Percentiles rank a stretch among this genome's conserved stretches.
Evolutionary conservation across 345 rosid species (phyloP).

Genomic region (Melaleuca alternifolia): DNA sequence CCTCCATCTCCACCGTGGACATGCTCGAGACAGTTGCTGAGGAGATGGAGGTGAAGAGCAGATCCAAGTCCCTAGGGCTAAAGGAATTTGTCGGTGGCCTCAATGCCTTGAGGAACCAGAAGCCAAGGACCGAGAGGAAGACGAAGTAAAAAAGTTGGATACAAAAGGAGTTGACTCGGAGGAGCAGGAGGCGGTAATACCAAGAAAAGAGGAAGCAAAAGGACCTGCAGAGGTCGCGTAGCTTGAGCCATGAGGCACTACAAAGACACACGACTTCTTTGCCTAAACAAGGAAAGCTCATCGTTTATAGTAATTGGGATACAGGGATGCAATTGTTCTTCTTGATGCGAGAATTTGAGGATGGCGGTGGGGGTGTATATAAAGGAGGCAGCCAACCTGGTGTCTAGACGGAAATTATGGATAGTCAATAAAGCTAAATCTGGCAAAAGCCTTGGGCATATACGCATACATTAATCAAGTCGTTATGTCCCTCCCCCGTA

Average conservation of each 20-base stretch:
- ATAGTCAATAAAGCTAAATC: not conserved
- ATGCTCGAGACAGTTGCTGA: constrained; percentile 60
- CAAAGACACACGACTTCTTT: not conserved
- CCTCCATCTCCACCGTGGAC: constrained; percentile 76
- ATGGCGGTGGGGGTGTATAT: not conserved
- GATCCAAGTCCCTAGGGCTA: constrained; percentile 28
- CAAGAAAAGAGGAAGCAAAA: not conserved
- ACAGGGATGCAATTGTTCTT: not conserved
- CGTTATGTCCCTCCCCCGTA: not conserved
- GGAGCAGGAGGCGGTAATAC: not conserved
- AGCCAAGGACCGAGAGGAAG: constrained; percentile 20
- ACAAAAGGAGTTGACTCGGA: constrained; percentile 16
- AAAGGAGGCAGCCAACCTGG: not conserved
- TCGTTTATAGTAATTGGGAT: not conserved
- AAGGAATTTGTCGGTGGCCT: constrained; percentile 23
- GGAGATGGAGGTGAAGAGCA: constrained; percentile 65
- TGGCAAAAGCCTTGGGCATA: not conserved
- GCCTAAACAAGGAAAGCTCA: not conserved
- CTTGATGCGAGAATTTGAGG: not conserved
- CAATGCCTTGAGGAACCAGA: constrained; percentile 7
- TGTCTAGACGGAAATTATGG: not conserved
- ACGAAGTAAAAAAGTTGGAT: constrained; percentile 30
- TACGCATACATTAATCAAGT: not conserved
- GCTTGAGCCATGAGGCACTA: not conserved
- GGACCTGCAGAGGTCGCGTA: not conserved